Conservation (phyloP, 352 stramenopile genomes). For the Pythium periplocum region DNA sequence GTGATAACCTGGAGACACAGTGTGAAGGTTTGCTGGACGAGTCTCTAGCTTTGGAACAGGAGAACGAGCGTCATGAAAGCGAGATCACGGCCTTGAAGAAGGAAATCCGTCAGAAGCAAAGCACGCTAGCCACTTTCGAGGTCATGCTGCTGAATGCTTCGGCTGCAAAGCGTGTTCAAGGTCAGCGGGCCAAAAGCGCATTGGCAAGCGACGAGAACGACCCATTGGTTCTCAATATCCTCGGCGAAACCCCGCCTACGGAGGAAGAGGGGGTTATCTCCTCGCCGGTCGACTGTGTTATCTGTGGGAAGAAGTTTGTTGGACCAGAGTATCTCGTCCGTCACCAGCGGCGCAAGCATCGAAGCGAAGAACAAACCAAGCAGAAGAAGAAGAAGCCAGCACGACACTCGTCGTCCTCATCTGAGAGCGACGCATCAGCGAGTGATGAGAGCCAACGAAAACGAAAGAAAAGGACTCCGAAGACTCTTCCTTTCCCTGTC, state of each 20-base stretch:
- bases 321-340: constrained; percentile 66
- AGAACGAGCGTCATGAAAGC: constrained; percentile 55
- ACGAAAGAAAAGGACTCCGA: constrained; percentile 18
- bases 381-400: constrained; percentile 19
- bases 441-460: background rate
- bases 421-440: constrained; percentile 2
- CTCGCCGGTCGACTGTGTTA: constrained; percentile 41
- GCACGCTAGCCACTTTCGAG: constrained; percentile 76
- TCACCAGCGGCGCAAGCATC: constrained; percentile 62
- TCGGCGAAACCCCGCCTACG: background rate
- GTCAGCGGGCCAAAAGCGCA: background rate
- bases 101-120: constrained; percentile 76
- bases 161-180: constrained; percentile 16
- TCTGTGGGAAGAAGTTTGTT: constrained; percentile 77
- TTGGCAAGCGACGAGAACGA: constrained; percentile 12
- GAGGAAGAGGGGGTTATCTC: background rate
- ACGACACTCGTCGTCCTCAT: constrained; percentile 11
- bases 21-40: constrained; percentile 57
- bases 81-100: constrained; percentile 67
- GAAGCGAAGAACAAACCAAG: constrained; percentile 17
- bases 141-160: constrained; percentile 70
- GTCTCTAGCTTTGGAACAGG: constrained; percentile 48
- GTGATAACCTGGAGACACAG: constrained; percentile 58
- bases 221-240: constrained; percentile 6
- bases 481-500: constrained; percentile 8